Base-by-base conservation (phyloP, 805 yeast genomes). In the Candida multigemmis region DNA sequence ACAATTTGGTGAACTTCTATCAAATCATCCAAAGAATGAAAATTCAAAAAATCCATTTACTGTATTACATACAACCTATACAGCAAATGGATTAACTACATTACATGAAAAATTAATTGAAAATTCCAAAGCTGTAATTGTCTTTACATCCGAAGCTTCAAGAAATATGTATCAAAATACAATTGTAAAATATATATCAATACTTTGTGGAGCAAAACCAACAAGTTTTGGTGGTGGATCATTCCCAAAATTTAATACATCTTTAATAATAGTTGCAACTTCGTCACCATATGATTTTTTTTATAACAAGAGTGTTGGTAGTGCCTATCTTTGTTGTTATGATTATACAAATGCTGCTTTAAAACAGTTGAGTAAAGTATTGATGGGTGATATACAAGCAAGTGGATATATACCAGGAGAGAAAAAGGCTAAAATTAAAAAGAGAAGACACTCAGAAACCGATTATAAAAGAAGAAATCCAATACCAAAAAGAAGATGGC, bases 261-360 rank as follows among this genome's bases (percentile, higher is more conserved):
- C 78, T 4, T 50, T 74, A 40, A 57, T 74, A 8, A 61, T 72
- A 3, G 60, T 73, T n/a, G 75, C 79, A 4, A 74, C 77, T 1
- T 67, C 73, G 31, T 67, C 76, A 4, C 81, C 82, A 1, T 73
- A 71, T 38, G 81, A 75, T 39, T 68, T 74, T 40, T 66, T 69
- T 25, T 67, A 71, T 30, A 71, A 71, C 30, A 64, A 65, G 25
- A 60, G 62, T 22, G 65, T 73, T 16, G 75, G 74, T 2, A 63
- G 73, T 25, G 64, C 74, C 1, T 74, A 74, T 41, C 46, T 74
- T 24, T 74, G 80, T 40, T 66, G 75, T 27, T 74, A 68, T 41
- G 81, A 74, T 46, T 74, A 71, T 42, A 72, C 80, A 1, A 48
- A 55, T 12, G 63, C 61, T 37, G 76, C 68, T 2, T 48, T 74